A percentile compares a stretch with the other conserved stretches of the same genome.
These are phyloP conservation scores for Paramecium caudatum DNA, from an alignment of 73 alveolate species.

Conservation along the genomic window DNA sequence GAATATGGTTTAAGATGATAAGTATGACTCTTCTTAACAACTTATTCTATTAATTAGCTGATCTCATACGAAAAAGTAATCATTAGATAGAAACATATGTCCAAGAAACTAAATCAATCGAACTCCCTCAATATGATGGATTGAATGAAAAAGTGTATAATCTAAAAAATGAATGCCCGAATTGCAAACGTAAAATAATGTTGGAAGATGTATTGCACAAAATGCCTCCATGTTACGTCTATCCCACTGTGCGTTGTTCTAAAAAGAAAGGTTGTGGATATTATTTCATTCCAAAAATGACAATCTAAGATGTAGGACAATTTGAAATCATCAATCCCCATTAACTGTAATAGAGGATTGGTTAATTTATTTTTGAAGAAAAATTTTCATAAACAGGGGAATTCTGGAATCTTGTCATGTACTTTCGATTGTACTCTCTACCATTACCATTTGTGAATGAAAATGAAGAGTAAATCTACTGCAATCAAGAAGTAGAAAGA, in stretches of 20 bases:
- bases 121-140: conserved; percentile 3
- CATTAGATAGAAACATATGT: neutral
- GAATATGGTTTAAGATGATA: conserved; percentile 11
- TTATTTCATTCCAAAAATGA: conserved; percentile 9
- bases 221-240: neutral
- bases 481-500: neutral
- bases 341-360: neutral
- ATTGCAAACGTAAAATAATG: neutral
- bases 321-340: neutral
- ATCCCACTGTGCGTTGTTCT: neutral
- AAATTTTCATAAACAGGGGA: neutral
- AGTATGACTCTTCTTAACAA: neutral
- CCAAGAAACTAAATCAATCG: neutral
- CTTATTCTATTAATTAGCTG: neutral
- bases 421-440: neutral
- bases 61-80: neutral
- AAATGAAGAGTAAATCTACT: neutral
- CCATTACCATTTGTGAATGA: conserved; percentile 24
- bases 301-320: neutral
- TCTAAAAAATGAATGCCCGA: neutral
- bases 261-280: conserved; percentile 31
- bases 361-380: neutral
- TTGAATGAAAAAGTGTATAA: neutral
- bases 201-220: conserved; percentile 16
- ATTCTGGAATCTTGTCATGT: conserved; percentile 6